Evolutionary conservation across 2,329 filamentous ascomycete species (phyloP).

Genomic region (Sclerotinia minor): DNA sequence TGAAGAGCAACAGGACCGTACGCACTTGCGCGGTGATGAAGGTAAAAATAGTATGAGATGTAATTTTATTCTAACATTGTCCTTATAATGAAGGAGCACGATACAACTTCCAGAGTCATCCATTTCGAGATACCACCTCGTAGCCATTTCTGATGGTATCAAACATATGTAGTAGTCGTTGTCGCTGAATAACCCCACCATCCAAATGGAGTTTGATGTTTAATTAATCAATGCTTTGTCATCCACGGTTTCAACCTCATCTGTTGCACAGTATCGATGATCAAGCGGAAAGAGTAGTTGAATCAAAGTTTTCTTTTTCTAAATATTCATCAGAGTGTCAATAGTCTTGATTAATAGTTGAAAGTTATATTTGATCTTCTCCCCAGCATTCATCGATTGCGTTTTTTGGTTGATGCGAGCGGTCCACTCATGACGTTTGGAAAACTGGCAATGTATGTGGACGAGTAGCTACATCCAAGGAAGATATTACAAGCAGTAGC

Average conservation of each 20-base stretch:
- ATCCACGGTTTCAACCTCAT: constrained; percentile 6
- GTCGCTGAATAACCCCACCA: not conserved
- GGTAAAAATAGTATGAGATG: too few species aligned
- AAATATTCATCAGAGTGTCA: not conserved
- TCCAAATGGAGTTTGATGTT: not conserved
- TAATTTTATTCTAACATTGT: not conserved
- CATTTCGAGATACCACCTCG: not conserved
- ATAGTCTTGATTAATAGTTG: not conserved
- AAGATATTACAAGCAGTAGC: not conserved
- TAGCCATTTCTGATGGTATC: not conserved
- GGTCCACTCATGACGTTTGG: not conserved
- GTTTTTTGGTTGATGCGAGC: not conserved
- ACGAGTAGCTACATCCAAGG: not conserved
- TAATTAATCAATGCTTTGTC: constrained; percentile 6
- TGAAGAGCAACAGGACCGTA: not conserved
- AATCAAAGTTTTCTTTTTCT: too few species aligned
- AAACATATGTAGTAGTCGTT: not conserved
- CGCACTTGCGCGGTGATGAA: not conserved
- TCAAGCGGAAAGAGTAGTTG: not conserved
- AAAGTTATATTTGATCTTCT: accelerated
- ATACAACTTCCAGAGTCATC: accelerated
- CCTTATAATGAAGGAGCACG: not conserved
- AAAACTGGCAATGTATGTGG: not conserved
- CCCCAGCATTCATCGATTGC: not conserved
- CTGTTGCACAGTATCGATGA: not conserved